Evolutionary conservation across 176 grass and related monocot genomes (phyloP).

Genomic region (Aegilops bicornis): DNA sequence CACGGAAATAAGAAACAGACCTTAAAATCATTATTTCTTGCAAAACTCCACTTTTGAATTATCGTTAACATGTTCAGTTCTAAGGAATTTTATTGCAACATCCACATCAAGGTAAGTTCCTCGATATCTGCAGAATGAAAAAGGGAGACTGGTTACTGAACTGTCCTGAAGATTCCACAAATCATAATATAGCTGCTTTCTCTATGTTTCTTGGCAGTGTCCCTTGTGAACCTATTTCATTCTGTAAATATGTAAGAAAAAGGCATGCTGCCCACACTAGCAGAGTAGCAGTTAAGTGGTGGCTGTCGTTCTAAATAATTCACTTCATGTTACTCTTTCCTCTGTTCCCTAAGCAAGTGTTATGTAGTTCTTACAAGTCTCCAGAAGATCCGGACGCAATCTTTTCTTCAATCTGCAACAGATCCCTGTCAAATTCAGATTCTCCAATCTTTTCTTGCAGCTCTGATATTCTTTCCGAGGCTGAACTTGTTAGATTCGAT

Average conservation of each 20-base stretch:
- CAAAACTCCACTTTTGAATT: conserved; percentile 73
- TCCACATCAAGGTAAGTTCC: conserved; percentile 77
- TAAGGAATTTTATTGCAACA: conserved; percentile 87
- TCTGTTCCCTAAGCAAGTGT: neutral
- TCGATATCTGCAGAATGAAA: conserved; percentile 53
- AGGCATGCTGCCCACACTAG: neutral
- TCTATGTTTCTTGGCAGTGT: neutral
- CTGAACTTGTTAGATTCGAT: conserved; percentile 59
- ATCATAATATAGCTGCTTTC: neutral
- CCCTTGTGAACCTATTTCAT: neutral
- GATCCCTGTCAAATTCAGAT: conserved; percentile 72
- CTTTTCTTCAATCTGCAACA: conserved; percentile 65
- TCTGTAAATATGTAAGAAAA: conserved; percentile 4
- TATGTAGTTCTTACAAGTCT: conserved; percentile 66
- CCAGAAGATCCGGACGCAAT: conserved; percentile 94
- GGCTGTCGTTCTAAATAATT: neutral
- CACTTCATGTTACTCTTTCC: neutral
- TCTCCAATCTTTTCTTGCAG: conserved; percentile 56
- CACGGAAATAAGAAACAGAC: conserved; percentile 46
- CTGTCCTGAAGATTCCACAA: neutral
- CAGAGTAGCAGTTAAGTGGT: neutral
- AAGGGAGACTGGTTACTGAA: conserved; percentile 5
- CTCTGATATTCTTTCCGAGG: conserved; percentile 51
- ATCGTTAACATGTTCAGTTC: conserved; percentile 67
- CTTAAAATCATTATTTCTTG: conserved; percentile 96